phyloP scores from a whole-genome alignment of 257 asterid species.

The Plantago major region DNA sequence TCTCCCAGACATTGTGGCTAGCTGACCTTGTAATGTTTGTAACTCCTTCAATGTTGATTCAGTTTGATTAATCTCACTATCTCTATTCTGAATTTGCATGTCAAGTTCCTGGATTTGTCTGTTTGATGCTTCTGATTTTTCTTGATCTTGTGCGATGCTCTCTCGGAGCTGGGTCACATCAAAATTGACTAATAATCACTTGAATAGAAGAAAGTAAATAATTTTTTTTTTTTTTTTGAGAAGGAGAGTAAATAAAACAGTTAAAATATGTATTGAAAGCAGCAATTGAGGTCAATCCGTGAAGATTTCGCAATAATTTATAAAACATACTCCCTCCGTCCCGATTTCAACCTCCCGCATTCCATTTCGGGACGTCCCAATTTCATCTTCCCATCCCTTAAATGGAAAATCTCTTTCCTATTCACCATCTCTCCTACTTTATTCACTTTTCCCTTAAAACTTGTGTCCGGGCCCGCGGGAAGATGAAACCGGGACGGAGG shows the following conservation, averaged over 20 bases:
- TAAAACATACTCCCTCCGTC: too few species aligned
- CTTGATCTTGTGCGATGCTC: slow-evolving; percentile 77
- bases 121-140: slow-evolving; percentile 58
- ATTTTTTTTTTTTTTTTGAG: too few species aligned
- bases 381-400: too few species aligned
- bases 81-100: slow-evolving; percentile 51
- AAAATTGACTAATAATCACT: slow-evolving; percentile 11
- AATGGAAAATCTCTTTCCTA: too few species aligned
- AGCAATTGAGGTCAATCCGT: too few species aligned
- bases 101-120: slow-evolving; percentile 75
- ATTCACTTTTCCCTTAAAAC: too few species aligned
- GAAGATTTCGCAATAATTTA: too few species aligned
- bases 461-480: too few species aligned
- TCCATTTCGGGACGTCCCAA: too few species aligned
- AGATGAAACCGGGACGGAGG: too few species aligned
- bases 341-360: too few species aligned
- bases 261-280: not conserved
- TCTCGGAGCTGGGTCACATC: slow-evolving; percentile 61
- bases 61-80: slow-evolving; percentile 60
- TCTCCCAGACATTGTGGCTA: slow-evolving; percentile 76
- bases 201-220: not conserved
- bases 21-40: slow-evolving; percentile 50
- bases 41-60: slow-evolving; percentile 69
- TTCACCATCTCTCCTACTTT: too few species aligned
- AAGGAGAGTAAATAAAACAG: not conserved